Evolutionary conservation across 352 stramenopile genomes (phyloP).

Genomic region (Phytophthora foliorum): DNA sequence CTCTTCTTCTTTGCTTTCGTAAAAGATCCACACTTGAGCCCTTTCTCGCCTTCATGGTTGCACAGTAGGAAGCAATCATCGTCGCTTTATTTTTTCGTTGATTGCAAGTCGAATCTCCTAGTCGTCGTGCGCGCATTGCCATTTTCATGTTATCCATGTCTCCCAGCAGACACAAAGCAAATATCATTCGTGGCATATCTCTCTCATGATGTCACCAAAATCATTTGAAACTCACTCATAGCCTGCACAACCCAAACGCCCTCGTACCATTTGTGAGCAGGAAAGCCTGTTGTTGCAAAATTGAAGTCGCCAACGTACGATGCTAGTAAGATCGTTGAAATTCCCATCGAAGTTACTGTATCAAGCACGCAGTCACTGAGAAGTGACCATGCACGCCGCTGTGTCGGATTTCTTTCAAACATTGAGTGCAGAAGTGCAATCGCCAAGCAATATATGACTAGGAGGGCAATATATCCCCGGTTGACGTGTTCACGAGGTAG

Average conservation of each 20-base stretch:
- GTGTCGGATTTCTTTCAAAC: conserved; percentile 9
- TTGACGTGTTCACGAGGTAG: conserved; percentile 33
- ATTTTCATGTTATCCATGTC: conserved; percentile 36
- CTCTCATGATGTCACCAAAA: conserved; percentile 35
- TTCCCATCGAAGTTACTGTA: conserved; percentile 39
- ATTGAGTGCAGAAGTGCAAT: conserved; percentile 30
- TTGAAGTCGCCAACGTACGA: conserved; percentile 14
- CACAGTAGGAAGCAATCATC: conserved; percentile 10
- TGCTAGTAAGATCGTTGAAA: conserved; percentile 29
- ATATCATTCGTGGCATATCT: conserved; percentile 27
- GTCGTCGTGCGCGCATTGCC: conserved; percentile 1
- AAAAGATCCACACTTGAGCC: conserved; percentile 9
- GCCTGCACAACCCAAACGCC: conserved; percentile 43
- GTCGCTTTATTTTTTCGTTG: conserved; percentile 9
- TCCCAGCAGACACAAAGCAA: conserved; percentile 26
- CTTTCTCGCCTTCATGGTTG: background rate
- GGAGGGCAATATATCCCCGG: conserved; percentile 25
- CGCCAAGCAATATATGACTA: conserved; percentile 42
- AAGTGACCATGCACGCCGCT: conserved; percentile 27
- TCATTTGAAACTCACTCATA: conserved; percentile 47
- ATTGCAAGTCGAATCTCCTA: background rate
- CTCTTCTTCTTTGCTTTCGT: background rate
- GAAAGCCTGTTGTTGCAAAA: conserved; percentile 5
- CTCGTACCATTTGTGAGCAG: conserved; percentile 38
- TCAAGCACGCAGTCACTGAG: conserved; percentile 43